Percentiles rank a stretch among this genome's conserved stretches.
Conservation (phyloP, 2,329 filamentous ascomycete species). For the Aspergillus quadrilineatus region DNA sequence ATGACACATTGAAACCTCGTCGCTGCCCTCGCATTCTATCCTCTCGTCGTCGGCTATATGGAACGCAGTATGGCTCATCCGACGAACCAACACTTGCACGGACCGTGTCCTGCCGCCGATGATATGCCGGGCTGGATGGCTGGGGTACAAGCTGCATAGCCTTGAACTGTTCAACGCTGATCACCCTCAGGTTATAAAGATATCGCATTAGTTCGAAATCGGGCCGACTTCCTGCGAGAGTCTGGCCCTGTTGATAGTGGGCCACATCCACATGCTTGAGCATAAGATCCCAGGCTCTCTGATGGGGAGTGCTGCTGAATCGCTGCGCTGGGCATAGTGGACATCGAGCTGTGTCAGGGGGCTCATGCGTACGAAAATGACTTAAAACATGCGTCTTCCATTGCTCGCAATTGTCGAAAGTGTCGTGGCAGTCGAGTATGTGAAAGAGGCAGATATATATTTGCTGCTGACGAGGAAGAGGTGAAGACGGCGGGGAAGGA, state of each 20-base stretch:
- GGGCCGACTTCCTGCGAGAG: slow-evolving; percentile 40
- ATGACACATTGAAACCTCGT: slow-evolving; percentile 35
- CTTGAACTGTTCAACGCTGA: slow-evolving; percentile 46
- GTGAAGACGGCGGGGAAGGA: slow-evolving; percentile 2
- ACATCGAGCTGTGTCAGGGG: slow-evolving; percentile 43
- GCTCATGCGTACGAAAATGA: slow-evolving; percentile 43
- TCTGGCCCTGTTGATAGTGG: slow-evolving; percentile 44
- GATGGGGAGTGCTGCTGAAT: slow-evolving; percentile 23
- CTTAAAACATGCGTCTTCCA: slow-evolving; percentile 48
- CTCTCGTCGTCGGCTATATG: slow-evolving; percentile 41
- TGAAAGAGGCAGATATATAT: slow-evolving; percentile 46
- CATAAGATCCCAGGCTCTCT: slow-evolving; percentile 43
- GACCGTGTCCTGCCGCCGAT: slow-evolving; percentile 37
- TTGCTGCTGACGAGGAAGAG: slow-evolving; percentile 12
- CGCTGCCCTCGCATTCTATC: slow-evolving; percentile 38
- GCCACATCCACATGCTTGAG: slow-evolving; percentile 42
- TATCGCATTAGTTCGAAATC: slow-evolving; percentile 49
- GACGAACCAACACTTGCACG: slow-evolving; percentile 39
- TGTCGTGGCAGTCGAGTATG: slow-evolving; percentile 44
- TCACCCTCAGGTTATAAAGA: slow-evolving; percentile 43
- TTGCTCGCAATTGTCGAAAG: slow-evolving; percentile 37
- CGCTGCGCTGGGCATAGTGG: slow-evolving; percentile 39
- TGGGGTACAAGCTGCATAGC: slow-evolving; percentile 42
- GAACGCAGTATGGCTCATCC: slow-evolving; percentile 41
- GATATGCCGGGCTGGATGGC: slow-evolving; percentile 38